A percentile compares a stretch with the other conserved stretches of the same genome.
Evolutionary conservation across 2,329 filamentous ascomycete genomes (phyloP).

Genomic region (Cyphellophora attinorum): DNA sequence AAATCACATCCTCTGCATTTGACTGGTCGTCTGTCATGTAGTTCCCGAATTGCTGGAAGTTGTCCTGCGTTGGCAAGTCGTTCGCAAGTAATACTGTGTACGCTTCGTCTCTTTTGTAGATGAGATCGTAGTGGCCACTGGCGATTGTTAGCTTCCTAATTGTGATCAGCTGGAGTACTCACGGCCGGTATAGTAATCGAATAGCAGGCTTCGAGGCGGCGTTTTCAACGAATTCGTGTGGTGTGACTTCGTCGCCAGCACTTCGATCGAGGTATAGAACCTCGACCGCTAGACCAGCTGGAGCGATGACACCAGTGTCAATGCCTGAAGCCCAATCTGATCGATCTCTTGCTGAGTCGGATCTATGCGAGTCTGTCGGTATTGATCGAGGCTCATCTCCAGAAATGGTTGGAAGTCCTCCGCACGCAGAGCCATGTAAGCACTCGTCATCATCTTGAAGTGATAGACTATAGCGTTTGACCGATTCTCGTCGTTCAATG

Average conservation of each 20-base stretch:
- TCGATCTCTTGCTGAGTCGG: slow-evolving; percentile 77
- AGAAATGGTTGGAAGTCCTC: slow-evolving; percentile 66
- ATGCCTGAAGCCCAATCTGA: slow-evolving; percentile 68
- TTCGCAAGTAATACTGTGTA: neutral
- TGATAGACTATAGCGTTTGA: slow-evolving; percentile 80
- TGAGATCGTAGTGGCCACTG: slow-evolving; percentile 83
- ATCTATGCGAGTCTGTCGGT: slow-evolving; percentile 63
- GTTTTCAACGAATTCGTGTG: slow-evolving; percentile 32
- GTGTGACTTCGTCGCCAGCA: slow-evolving; percentile 61
- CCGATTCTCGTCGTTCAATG: slow-evolving; percentile 62
- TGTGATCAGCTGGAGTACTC: slow-evolving; percentile 22
- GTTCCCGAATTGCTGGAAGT: too few species aligned
- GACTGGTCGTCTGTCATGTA: too few species aligned
- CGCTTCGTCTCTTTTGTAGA: slow-evolving; percentile 55
- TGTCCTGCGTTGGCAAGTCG: too few species aligned
- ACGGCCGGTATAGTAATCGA: slow-evolving; percentile 59
- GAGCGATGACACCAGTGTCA: slow-evolving; percentile 74
- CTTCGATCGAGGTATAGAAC: slow-evolving; percentile 88
- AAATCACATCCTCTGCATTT: too few species aligned
- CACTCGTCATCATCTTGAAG: slow-evolving; percentile 67
- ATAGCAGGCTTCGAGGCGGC: slow-evolving; percentile 46
- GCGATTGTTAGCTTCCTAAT: slow-evolving; percentile 1
- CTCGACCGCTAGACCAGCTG: slow-evolving; percentile 69
- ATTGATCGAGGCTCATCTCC: slow-evolving; percentile 53
- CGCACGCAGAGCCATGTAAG: slow-evolving; percentile 70